A percentile compares a stretch with the other conserved stretches of the same genome.
phyloP scores from a whole-genome alignment of 805 yeast species.

The Metschnikowia koreensis region DNA sequence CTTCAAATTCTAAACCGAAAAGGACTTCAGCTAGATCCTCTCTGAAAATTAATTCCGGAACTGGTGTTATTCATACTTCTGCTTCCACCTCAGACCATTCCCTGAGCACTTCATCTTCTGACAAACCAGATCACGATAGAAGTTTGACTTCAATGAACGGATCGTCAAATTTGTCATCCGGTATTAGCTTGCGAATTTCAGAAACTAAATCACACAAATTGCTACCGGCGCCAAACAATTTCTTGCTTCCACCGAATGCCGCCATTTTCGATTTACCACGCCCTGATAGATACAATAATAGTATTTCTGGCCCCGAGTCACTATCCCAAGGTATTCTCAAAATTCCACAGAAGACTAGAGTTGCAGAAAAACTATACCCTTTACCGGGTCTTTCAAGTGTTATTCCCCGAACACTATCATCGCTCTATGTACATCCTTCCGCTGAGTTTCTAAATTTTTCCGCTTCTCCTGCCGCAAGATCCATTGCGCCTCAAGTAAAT shows the following conservation, averaged over 20 bases:
- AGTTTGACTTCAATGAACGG: no score
- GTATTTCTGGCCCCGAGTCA: not conserved
- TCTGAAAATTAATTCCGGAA: no score
- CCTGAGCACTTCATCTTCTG: no score
- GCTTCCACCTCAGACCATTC: no score
- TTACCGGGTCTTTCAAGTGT: conserved; percentile 1
- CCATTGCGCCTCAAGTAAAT: no score
- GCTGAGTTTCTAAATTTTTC: not conserved
- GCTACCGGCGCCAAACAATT: not conserved
- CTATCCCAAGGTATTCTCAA: not conserved
- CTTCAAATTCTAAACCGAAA: not conserved
- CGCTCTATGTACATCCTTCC: not conserved
- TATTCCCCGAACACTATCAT: not conserved
- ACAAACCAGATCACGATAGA: no score
- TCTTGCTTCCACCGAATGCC: not conserved
- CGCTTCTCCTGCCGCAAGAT: no score
- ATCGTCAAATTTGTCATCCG: no score
- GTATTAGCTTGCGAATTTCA: not conserved
- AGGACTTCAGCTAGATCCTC: no score
- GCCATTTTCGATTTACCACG: not conserved
- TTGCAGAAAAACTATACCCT: not conserved
- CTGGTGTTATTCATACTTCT: no score
- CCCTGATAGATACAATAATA: not conserved
- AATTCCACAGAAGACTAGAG: not conserved
- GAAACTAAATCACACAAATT: not conserved